Conservation (phyloP, 208 protist genomes). For the Angomonas ambiguus region DNA sequence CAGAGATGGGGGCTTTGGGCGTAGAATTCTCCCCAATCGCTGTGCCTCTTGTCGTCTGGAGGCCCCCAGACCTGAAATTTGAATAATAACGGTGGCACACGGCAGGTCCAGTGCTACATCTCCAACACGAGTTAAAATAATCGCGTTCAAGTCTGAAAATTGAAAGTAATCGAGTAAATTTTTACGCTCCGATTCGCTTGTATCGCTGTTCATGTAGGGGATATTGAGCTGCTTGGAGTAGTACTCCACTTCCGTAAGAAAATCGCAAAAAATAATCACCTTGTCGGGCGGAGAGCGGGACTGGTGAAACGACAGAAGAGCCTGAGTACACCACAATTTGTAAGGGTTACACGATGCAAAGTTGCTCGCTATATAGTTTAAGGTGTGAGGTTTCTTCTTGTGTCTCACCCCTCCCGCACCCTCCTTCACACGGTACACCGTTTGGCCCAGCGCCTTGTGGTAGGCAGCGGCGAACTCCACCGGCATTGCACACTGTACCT, state of each 20-base stretch:
- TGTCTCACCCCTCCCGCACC: not conserved
- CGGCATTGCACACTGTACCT: conserved; percentile 97
- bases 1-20: conserved; percentile 88
- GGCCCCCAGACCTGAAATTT: conserved; percentile 96
- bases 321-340: conserved; percentile 90
- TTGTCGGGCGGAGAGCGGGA: conserved; percentile 89
- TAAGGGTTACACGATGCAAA: conserved; percentile 87
- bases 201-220: conserved; percentile 85
- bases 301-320: conserved; percentile 95
- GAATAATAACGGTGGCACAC: conserved; percentile 99
- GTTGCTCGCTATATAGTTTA: conserved; percentile 26
- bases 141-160: conserved; percentile 83
- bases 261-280: conserved; percentile 91
- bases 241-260: conserved; percentile 75
- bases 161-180: conserved; percentile 88
- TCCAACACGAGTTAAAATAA: conserved; percentile 97
- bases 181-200: conserved; percentile 71
- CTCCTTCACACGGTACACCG: not conserved
- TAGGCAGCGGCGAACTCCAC: conserved; percentile 61
- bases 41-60: conserved; percentile 96
- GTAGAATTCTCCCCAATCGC: conserved; percentile 96
- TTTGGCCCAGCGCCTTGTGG: conserved; percentile 19
- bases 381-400: not conserved
- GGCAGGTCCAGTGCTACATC: conserved; percentile 98
- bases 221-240: conserved; percentile 79